Evolutionary conservation across 306 rosid species (phyloP).

Genomic region (Prunus davidiana): DNA sequence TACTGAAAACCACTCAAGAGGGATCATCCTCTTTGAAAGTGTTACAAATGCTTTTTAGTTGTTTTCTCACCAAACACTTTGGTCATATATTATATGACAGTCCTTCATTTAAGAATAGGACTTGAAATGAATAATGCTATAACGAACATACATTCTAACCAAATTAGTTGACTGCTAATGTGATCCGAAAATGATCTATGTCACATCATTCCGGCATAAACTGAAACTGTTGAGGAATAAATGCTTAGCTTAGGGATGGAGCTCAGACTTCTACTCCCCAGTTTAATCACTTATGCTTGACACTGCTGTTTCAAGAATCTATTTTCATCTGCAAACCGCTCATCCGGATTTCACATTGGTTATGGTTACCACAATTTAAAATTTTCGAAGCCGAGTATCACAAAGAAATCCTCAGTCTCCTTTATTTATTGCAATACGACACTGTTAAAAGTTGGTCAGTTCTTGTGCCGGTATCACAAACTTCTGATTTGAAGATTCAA

Average conservation of each 20-base stretch:
- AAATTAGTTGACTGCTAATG: not conserved
- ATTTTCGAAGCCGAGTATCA: not conserved
- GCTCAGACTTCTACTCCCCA: not conserved
- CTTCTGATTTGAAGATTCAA: slow-evolving; percentile 9
- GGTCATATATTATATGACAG: not conserved
- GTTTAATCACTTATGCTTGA: slow-evolving; percentile 5
- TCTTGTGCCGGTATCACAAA: not conserved
- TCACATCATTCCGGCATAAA: not conserved
- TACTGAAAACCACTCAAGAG: slow-evolving; percentile 10
- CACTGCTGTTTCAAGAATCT: not conserved
- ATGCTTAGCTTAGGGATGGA: too few relatives aligned
- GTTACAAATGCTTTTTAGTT: not conserved
- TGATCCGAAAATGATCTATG: not conserved
- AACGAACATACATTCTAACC: not conserved
- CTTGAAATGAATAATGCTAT: not conserved
- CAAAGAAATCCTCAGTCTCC: slow-evolving; percentile 3
- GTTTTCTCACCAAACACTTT: not conserved
- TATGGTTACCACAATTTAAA: not conserved
- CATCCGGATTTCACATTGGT: slow-evolving; percentile 1
- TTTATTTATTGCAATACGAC: not conserved
- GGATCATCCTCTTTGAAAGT: slow-evolving; percentile 1
- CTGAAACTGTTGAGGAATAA: too few relatives aligned
- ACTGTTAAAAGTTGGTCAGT: not conserved
- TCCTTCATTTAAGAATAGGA: not conserved
- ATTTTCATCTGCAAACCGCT: not conserved